Base-by-base conservation (phyloP, 2,329 filamentous ascomycete species). In the Clonostachys chloroleuca region DNA sequence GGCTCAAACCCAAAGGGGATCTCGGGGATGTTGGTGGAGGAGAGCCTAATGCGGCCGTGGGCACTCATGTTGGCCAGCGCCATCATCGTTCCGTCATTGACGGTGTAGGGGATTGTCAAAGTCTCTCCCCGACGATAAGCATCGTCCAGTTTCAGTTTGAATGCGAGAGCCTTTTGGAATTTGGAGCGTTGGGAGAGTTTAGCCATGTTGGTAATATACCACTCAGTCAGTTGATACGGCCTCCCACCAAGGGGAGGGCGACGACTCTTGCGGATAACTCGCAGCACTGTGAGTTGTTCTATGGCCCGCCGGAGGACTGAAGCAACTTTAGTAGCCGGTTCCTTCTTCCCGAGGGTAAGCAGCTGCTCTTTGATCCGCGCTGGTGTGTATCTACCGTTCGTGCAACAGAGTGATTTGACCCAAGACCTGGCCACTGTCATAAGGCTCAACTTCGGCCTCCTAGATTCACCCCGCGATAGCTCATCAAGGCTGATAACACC, bases 1-100 rank as follows among this genome's bases (percentile, higher is more conserved):
- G 84, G 84, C 46, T 81, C 78, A 56, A 90, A 86, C 2, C 87
- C 87, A 59, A 87, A 84, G 3, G 83, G 82, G 33, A 87, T 81
- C 44, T 75, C 56, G 2, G 81, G 80, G 6, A 86, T 74, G 39
- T 84, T 70, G 2, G 74, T 59, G 0, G 79, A 70, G 5, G 73
- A 65, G 7, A 87, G 58, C 14, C 60, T 68, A 40, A 90, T 69
- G 39, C 78, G 73, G 5, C 80, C 77, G 44, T 75, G 62, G 1
- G 81, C 79, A 50, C 84, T 77, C 47, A 92, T 62, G 54, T 87
- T 87, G 39, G 82, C 74, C 47, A 87, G 66, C 2, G 82, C 84
- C 72, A 89, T 78, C 49, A 86, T 75, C 33, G 80, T 74, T 24
- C 84, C 84, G 52, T 89, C 83, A 34, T 78, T 72, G 13, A 84